These are phyloP conservation scores for Cercospora canescens DNA, from an alignment of 2,329 filamentous ascomycete species.

Conservation along the genomic window DNA sequence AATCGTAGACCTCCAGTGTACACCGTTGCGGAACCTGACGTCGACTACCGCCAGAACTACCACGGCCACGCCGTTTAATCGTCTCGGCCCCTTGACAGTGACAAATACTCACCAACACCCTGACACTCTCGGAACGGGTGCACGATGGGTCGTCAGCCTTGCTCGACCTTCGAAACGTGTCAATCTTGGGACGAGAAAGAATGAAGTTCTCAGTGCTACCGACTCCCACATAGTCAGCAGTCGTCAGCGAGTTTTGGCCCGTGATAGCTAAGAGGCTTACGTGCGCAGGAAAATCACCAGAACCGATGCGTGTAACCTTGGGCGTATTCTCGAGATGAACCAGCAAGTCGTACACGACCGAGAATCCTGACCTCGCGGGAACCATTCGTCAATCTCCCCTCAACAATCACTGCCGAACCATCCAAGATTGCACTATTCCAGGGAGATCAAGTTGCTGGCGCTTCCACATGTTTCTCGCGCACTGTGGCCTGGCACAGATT, in stretches of 20 bases:
- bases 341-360: not conserved
- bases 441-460: not conserved
- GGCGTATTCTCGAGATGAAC: not conserved
- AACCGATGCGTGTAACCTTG: too few relatives aligned
- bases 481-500: too few relatives aligned
- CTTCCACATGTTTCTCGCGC: not conserved
- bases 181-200: not conserved
- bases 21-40: not conserved
- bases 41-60: not conserved
- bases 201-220: not conserved
- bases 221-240: not conserved
- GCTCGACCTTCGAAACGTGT: not conserved
- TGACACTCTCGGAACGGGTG: not conserved
- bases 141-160: not conserved
- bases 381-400: not conserved
- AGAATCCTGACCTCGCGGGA: not conserved
- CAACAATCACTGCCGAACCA: not conserved
- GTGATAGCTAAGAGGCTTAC: not conserved
- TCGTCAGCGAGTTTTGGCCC: not conserved
- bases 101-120: not conserved
- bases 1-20: not conserved
- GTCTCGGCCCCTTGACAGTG: not conserved
- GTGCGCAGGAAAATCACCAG: not conserved
- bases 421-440: not conserved
- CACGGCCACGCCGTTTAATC: not conserved